Conservation (phyloP, 441 rosid species). For the Populus hybrid region DNA sequence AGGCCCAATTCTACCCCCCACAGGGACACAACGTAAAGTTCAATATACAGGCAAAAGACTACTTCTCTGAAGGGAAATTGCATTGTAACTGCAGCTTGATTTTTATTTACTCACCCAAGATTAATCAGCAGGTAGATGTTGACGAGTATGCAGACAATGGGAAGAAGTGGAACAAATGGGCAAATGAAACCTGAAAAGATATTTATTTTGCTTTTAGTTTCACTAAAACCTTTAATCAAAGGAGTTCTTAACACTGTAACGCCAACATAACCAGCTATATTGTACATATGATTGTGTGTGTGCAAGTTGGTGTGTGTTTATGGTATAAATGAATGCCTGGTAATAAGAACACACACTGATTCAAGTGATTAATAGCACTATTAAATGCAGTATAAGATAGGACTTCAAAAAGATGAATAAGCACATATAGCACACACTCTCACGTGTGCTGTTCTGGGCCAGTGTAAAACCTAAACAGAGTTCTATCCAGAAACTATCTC, state of each 20-base stretch:
- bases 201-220: neutral
- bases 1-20: no score
- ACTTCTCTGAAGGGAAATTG: neutral
- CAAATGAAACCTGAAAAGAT: slow-evolving; percentile 65
- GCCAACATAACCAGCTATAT: neutral
- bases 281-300: neutral
- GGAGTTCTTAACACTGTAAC: neutral
- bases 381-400: neutral
- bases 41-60: neutral
- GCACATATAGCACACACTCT: neutral
- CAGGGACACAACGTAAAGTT: neutral
- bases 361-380: neutral
- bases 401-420: neutral
- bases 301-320: neutral
- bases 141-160: slow-evolving; percentile 77
- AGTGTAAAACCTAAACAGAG: neutral
- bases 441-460: neutral
- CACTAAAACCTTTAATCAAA: neutral
- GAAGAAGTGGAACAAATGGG: slow-evolving; percentile 93
- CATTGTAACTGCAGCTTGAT: neutral
- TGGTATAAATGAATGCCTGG: neutral
- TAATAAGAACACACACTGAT: neutral
- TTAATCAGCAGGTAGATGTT: slow-evolving; percentile 80
- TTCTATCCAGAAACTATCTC: neutral
- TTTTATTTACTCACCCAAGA: slow-evolving; percentile 66